Evolutionary conservation across 495 filamentous ascomycete species (phyloP).

Genomic region (Staphylotrichum longicolle): DNA sequence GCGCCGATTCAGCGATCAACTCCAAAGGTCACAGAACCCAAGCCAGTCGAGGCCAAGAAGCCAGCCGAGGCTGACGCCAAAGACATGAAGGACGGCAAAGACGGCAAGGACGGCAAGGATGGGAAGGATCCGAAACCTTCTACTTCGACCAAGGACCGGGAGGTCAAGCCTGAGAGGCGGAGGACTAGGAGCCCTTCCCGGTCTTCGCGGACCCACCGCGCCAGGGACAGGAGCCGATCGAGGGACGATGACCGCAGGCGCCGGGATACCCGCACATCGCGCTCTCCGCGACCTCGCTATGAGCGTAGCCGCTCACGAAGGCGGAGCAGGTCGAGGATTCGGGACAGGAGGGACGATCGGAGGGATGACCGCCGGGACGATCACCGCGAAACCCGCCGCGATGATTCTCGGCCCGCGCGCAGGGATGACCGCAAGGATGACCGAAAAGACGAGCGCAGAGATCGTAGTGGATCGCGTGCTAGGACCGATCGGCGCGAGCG

Average conservation of each 20-base stretch:
- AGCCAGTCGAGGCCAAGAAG: constrained; percentile 17
- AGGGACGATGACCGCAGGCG: constrained; percentile 29
- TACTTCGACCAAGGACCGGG: constrained; percentile 26
- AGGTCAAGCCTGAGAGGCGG: constrained; percentile 32
- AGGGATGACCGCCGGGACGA: constrained; percentile 38
- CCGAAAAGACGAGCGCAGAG: constrained; percentile 28
- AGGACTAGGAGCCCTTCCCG: constrained; percentile 37
- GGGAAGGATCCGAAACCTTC: constrained; percentile 24
- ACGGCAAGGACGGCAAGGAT: constrained; percentile 28
- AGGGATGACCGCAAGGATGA: constrained; percentile 20
- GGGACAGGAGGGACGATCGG: constrained; percentile 21
- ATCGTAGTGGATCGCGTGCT: constrained; percentile 33
- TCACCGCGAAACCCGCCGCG: constrained; percentile 32
- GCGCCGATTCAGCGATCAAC: constrained; percentile 49
- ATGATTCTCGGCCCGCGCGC: constrained; percentile 25
- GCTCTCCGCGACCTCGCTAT: constrained; percentile 26
- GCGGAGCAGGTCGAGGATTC: constrained; percentile 16
- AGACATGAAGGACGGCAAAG: constrained; percentile 1
- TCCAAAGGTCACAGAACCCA: constrained; percentile 38
- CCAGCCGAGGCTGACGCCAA: constrained; percentile 13
- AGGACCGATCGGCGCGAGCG: constrained; percentile 31
- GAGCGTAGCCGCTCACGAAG: constrained; percentile 31
- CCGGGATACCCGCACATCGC: constrained; percentile 29
- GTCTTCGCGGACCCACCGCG: constrained; percentile 32
- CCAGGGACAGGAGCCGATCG: constrained; percentile 30